These are phyloP conservation scores for Rhizophagus prolifer DNA, from an alignment of 192 early-diverging fungal genomes.

Conservation along the genomic window DNA sequence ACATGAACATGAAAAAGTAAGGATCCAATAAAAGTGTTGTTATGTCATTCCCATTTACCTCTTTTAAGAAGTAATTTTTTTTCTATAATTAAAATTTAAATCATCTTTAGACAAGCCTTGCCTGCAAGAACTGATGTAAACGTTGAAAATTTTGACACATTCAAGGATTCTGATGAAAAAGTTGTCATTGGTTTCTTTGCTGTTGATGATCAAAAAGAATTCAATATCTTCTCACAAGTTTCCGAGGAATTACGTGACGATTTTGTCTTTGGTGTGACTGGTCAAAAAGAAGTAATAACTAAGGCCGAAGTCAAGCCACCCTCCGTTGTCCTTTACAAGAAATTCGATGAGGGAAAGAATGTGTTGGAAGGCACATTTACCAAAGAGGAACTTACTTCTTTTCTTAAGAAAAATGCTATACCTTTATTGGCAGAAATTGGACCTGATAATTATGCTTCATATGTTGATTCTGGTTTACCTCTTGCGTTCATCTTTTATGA, in stretches of 20 bases:
- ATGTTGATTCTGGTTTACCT: slow-evolving; percentile 86
- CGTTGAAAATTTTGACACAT: slow-evolving; percentile 68
- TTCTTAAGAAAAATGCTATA: slow-evolving; percentile 78
- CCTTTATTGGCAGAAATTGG: slow-evolving; percentile 90
- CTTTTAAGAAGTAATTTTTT: not conserved
- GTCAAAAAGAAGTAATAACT: slow-evolving; percentile 58
- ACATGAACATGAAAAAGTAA: slow-evolving; percentile 96
- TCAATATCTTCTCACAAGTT: slow-evolving; percentile 60
- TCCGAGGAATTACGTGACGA: slow-evolving; percentile 87
- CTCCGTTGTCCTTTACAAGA: slow-evolving; percentile 82
- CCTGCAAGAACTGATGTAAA: slow-evolving; percentile 77
- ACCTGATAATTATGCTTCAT: slow-evolving; percentile 83
- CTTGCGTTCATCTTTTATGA: slow-evolving; percentile 87
- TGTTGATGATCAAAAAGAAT: slow-evolving; percentile 60
- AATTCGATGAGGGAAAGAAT: slow-evolving; percentile 86
- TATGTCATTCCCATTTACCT: not conserved
- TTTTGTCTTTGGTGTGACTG: slow-evolving; percentile 78
- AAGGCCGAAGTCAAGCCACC: slow-evolving; percentile 57
- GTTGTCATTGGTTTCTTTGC: slow-evolving; percentile 86
- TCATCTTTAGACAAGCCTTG: slow-evolving; percentile 61
- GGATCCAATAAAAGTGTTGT: slow-evolving; percentile 3
- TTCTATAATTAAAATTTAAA: slow-evolving; percentile 4
- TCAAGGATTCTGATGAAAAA: slow-evolving; percentile 82
- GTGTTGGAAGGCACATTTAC: slow-evolving; percentile 62
- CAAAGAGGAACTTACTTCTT: slow-evolving; percentile 58